Evolutionary conservation across 2,329 filamentous ascomycete genomes (phyloP).

Genomic region (Colletotrichum acutatum): DNA sequence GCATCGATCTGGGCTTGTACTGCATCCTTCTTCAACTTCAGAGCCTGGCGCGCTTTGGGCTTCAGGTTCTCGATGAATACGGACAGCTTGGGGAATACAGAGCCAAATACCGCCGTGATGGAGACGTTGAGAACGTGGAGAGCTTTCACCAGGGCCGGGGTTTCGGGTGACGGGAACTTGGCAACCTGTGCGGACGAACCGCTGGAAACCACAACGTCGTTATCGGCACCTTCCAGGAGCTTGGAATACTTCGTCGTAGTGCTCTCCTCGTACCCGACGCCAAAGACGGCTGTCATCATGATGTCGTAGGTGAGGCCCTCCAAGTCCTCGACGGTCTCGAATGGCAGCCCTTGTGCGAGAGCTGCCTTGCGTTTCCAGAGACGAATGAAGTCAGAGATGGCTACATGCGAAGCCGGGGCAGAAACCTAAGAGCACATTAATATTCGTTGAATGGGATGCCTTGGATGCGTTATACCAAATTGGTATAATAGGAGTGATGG

Average conservation of each 20-base stretch:
- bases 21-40: background rate
- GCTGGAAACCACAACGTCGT: accelerated
- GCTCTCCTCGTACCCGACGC: background rate
- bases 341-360: background rate
- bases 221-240: background rate
- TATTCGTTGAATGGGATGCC: no score
- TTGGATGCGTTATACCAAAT: no score
- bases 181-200: background rate
- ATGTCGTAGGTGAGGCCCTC: background rate
- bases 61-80: background rate
- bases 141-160: background rate
- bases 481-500: no score
- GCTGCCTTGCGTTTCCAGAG: background rate
- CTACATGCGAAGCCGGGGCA: background rate
- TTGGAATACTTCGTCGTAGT: background rate
- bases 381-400: background rate
- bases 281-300: conserved; percentile 1
- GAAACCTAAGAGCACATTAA: background rate
- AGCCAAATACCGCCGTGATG: background rate
- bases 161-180: background rate
- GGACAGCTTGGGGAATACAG: background rate
- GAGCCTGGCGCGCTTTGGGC: background rate
- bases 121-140: background rate
- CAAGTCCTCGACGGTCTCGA: background rate
- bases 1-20: background rate